Conservation (phyloP, 2,329 filamentous ascomycete species). For the Coniochaeta ligniaria region DNA sequence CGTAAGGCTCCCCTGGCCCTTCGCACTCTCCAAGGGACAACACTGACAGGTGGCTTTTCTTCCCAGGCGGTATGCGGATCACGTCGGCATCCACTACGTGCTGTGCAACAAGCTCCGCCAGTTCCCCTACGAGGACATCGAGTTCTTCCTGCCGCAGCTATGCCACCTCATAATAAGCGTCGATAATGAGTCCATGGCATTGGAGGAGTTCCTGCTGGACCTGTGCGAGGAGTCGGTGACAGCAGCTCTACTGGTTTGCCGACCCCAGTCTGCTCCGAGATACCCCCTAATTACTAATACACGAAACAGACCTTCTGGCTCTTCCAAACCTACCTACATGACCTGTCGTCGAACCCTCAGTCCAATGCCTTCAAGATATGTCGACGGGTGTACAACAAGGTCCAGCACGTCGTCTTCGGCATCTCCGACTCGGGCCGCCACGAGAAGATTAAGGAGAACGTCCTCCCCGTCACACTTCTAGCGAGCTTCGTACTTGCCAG, state of each 20-base stretch:
- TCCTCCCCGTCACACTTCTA: slow-evolving; percentile 71
- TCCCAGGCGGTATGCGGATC: slow-evolving; percentile 75
- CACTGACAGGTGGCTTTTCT: not conserved
- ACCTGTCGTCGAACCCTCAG: slow-evolving; percentile 68
- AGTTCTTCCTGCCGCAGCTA: slow-evolving; percentile 84
- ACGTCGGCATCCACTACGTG: slow-evolving; percentile 85
- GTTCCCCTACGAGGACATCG: slow-evolving; percentile 85
- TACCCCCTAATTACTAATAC: not conserved
- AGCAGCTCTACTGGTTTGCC: slow-evolving; percentile 68
- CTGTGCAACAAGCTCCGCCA: slow-evolving; percentile 83
- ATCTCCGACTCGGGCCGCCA: slow-evolving; percentile 59
- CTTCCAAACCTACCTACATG: slow-evolving; percentile 81
- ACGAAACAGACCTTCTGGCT: slow-evolving; percentile 73
- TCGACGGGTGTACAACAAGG: slow-evolving; percentile 78
- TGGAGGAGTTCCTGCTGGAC: slow-evolving; percentile 82
- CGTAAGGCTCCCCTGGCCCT: slow-evolving; percentile 48
- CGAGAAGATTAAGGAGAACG: slow-evolving; percentile 76
- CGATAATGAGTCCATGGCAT: slow-evolving; percentile 84
- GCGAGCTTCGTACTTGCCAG: slow-evolving; percentile 75
- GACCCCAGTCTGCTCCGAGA: not conserved
- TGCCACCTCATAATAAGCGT: slow-evolving; percentile 84
- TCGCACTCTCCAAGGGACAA: slow-evolving; percentile 5
- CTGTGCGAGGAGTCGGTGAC: slow-evolving; percentile 84
- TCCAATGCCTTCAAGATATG: slow-evolving; percentile 76
- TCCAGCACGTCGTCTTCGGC: slow-evolving; percentile 82